A percentile compares a stretch with the other conserved stretches of the same genome.
These are phyloP conservation scores for Phytophthora fragariae DNA, from an alignment of 352 stramenopile species.

Conservation along the genomic window DNA sequence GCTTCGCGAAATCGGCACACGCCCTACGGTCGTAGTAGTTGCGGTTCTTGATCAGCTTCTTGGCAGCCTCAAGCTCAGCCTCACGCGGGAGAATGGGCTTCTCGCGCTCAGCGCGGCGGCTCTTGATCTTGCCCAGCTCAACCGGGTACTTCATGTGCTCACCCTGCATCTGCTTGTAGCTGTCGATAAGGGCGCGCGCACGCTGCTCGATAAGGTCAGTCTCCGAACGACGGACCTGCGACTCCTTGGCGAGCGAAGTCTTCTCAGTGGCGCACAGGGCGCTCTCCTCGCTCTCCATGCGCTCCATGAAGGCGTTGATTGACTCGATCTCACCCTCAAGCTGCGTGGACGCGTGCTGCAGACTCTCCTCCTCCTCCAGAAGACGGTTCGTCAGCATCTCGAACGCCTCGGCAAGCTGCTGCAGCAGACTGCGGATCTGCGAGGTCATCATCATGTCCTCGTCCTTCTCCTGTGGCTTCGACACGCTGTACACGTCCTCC, in stretches of 20 bases:
- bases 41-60: conserved; percentile 84
- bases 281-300: conserved; percentile 90
- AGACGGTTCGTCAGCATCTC: conserved; percentile 91
- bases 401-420: conserved; percentile 88
- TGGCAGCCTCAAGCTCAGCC: conserved; percentile 77
- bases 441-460: conserved; percentile 94
- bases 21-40: conserved; percentile 91
- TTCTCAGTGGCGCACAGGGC: conserved; percentile 86
- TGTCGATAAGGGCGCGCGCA: conserved; percentile 80
- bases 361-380: conserved; percentile 84
- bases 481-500: conserved; percentile 85
- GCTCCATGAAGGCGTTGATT: conserved; percentile 91
- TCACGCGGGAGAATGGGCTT: conserved; percentile 72
- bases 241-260: conserved; percentile 86
- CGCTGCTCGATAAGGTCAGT: conserved; percentile 87
- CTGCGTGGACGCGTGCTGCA: conserved; percentile 85
- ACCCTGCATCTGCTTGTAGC: conserved; percentile 90
- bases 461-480: conserved; percentile 89
- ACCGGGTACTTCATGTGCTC: conserved; percentile 89
- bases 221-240: conserved; percentile 81
- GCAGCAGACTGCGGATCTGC: conserved; percentile 86
- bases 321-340: conserved; percentile 88
- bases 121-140: conserved; percentile 85
- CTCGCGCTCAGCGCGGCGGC: conserved; percentile 77
- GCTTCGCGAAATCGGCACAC: conserved; percentile 81